Percentiles rank a stretch among this genome's conserved stretches.
Evolutionary conservation across 371 early-diverging fungal species (phyloP).

Genomic region (Mucor sp.): DNA sequence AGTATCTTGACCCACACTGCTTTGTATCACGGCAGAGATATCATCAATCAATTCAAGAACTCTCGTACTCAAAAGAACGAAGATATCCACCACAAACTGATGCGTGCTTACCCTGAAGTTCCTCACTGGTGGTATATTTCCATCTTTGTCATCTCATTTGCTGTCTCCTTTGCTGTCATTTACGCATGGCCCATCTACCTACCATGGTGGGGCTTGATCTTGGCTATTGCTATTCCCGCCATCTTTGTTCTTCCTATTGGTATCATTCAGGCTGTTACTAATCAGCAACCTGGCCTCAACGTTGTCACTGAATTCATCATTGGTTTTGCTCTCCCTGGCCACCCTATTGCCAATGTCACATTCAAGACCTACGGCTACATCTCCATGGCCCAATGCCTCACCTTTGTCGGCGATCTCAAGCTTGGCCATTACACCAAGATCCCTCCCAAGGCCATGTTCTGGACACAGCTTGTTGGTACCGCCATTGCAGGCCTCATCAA

Average conservation of each 20-base stretch:
- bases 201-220: conserved; percentile 71
- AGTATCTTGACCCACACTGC: conserved; percentile 66
- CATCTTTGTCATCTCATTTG: conserved; percentile 49
- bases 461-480: conserved; percentile 63
- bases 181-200: conserved; percentile 58
- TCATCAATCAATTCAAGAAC: conserved; percentile 54
- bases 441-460: conserved; percentile 73
- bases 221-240: conserved; percentile 63
- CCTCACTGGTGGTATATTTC: conserved; percentile 72
- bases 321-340: conserved; percentile 66
- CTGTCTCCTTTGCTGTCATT: conserved; percentile 54
- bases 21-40: conserved; percentile 67
- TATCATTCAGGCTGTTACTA: conserved; percentile 75
- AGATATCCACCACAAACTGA: conserved; percentile 72
- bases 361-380: conserved; percentile 74
- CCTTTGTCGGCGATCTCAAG: conserved; percentile 66
- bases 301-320: conserved; percentile 74
- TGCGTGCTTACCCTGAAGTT: conserved; percentile 77
- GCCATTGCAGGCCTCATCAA: conserved; percentile 62
- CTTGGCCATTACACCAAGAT: conserved; percentile 71
- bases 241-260: conserved; percentile 81
- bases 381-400: conserved; percentile 60
- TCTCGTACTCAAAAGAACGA: conserved; percentile 53
- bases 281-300: conserved; percentile 72
- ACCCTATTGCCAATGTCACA: conserved; percentile 65